phyloP scores from a whole-genome alignment of 192 early-diverging fungal genomes.

The Backusella tuberculispora region DNA sequence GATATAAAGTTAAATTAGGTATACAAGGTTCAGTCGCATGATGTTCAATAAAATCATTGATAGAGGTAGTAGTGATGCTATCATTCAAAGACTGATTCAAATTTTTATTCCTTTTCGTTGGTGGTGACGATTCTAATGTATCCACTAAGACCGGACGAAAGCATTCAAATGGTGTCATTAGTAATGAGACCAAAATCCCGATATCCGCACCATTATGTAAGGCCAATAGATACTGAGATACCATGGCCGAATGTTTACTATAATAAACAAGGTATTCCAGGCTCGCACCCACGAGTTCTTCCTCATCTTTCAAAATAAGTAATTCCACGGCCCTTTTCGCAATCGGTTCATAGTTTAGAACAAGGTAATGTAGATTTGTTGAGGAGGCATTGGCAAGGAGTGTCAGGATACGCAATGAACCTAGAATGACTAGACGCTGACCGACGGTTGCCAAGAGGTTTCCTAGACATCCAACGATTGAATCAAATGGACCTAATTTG shows the following conservation, averaged over 20 bases:
- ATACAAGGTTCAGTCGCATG: constrained; percentile 23
- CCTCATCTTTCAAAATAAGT: constrained; percentile 58
- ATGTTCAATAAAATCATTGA: neutral
- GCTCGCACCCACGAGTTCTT: constrained; percentile 62
- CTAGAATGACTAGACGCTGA: constrained; percentile 64
- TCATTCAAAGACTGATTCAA: neutral
- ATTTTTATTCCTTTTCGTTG: neutral
- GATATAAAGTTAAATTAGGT: constrained; percentile 36
- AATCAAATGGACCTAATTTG: constrained; percentile 58
- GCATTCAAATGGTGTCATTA: constrained; percentile 38
- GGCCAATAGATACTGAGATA: constrained; percentile 47
- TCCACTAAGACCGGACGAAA: neutral
- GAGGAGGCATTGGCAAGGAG: constrained; percentile 52
- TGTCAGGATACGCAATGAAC: constrained; percentile 60
- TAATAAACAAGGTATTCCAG: constrained; percentile 76
- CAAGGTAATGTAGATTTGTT: constrained; percentile 32
- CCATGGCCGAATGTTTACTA: constrained; percentile 50
- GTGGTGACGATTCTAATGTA: neutral
- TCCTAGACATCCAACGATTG: constrained; percentile 62
- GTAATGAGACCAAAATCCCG: constrained; percentile 47
- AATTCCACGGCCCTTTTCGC: constrained; percentile 52
- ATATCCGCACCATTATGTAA: constrained; percentile 54
- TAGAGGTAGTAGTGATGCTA: neutral
- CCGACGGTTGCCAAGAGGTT: constrained; percentile 54
- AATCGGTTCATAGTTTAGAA: constrained; percentile 52